Evolutionary conservation across 176 grass and related monocot species (phyloP), one percentile per base, ranked within the genome.

Genomic region (Typha latifolia): DNA sequence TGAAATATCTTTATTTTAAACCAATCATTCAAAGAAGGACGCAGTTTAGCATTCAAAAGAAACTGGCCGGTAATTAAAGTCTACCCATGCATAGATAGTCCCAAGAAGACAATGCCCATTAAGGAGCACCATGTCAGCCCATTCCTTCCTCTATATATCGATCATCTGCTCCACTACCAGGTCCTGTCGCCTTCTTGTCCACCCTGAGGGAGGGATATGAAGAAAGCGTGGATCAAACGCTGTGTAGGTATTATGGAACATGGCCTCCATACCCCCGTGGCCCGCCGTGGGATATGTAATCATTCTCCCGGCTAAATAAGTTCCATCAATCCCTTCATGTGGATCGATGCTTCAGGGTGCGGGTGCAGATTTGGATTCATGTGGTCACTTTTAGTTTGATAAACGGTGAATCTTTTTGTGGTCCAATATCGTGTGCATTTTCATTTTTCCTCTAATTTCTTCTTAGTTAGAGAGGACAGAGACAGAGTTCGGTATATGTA

Each of bases 101-200:
- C 53, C 53, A 22, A 59, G 53, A 22, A 21, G 16, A 59, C 18
- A 59, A 21, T 59, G 53, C 3, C 0, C 53, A 59, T 59, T 59
- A 59, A 67, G 71, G 82, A 72, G 82, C 80, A 75, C 67, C 34
- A 47, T 6, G 52, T n/a, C 26, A 23, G 64, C 72, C 70, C 67
- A 8, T 15, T 16, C 20, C 14, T 48, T 1, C 26, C n/a, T n/a
- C n/a, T n/a, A n/a, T n/a, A n/a, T n/a, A n/a, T 1, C 3, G 4
- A 32, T 37, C 57, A 18, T 59, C 20, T 62, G 69, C 71, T 61
- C 84, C 81, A 88, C 81, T 78, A 67, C 12, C 62, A 21, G 69
- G 12, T 61, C 34, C 66, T 74, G 81, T 81, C 81, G 74, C 81
- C 77, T 69, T 78, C 74, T 15, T 88, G 85, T 84, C 85, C 77